Conservation (phyloP, 2,329 filamentous ascomycete genomes). For the Penicillium brasilianum region DNA sequence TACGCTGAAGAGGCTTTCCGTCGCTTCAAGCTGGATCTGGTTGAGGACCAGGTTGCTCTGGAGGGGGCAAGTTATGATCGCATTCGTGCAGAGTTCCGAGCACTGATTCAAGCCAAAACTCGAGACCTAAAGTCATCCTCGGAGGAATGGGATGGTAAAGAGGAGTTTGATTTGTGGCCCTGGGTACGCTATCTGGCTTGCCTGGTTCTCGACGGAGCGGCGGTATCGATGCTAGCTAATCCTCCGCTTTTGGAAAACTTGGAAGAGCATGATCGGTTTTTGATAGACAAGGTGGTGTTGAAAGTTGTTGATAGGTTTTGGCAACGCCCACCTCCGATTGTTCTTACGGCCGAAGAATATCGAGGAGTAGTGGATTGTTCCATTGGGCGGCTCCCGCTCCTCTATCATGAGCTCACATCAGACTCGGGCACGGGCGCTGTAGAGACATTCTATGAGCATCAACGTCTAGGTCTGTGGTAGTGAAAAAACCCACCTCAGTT, state of each 20-base stretch:
- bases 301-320: not conserved
- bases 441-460: not conserved
- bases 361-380: not conserved
- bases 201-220: not conserved
- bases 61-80: not conserved
- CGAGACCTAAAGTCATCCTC: not conserved
- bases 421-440: not conserved
- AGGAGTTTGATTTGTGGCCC: not conserved
- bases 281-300: not conserved
- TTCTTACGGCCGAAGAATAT: not conserved
- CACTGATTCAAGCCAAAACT: not conserved
- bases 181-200: not conserved
- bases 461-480: not conserved
- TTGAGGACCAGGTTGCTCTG: not conserved
- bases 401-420: not conserved
- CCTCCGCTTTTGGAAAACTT: not conserved
- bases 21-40: conserved; percentile 9
- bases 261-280: not conserved
- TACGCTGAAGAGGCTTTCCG: conserved; percentile 5
- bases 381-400: not conserved
- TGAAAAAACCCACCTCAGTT: not conserved
- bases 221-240: not conserved
- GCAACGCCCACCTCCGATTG: not conserved
- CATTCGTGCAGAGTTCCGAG: not conserved
- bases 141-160: not conserved